A percentile compares a stretch with the other conserved stretches of the same genome.
These are phyloP conservation scores for Apiotrichum montevideense DNA, from an alignment of 1,284 basidiomycete genomes.

Conservation along the genomic window DNA sequence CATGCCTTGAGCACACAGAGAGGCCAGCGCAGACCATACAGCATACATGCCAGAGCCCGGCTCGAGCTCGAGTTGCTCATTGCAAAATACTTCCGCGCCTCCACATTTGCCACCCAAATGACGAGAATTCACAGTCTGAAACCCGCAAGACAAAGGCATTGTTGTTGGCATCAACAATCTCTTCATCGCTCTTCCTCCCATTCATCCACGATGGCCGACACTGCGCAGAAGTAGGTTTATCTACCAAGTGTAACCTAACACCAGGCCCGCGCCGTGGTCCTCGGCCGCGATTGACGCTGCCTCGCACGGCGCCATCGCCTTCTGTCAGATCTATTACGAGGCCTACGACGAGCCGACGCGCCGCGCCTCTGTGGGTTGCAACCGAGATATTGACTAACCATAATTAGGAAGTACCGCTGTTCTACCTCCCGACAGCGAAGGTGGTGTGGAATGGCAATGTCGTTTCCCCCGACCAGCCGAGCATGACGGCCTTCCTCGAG, in stretches of 20 bases:
- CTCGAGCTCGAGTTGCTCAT: no score
- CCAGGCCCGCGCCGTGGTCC: slow-evolving; percentile 25
- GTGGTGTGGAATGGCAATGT: slow-evolving; percentile 44
- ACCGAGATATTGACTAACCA: background rate
- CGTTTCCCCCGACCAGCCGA: slow-evolving; percentile 18
- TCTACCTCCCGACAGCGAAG: slow-evolving; percentile 36
- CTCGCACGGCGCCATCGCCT: slow-evolving; percentile 42
- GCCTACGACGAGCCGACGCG: slow-evolving; percentile 41
- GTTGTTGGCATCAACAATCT: background rate
- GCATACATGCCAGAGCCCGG: no score
- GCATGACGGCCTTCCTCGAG: slow-evolving; percentile 32
- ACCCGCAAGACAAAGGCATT: background rate
- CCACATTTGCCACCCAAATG: background rate
- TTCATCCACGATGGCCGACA: slow-evolving; percentile 11
- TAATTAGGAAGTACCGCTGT: slow-evolving; percentile 32
- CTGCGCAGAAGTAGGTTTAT: slow-evolving; percentile 1
- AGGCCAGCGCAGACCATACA: no score
- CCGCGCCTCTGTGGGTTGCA: slow-evolving; percentile 24
- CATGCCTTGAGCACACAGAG: background rate
- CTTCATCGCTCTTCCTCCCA: background rate
- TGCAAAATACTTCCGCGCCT: background rate
- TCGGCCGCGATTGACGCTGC: slow-evolving; percentile 38
- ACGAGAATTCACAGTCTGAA: no score
- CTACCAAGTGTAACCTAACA: background rate
- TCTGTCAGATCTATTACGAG: slow-evolving; percentile 44